phyloP scores from a whole-genome alignment of 495 filamentous ascomycete genomes.

The Tuber aestivum region DNA sequence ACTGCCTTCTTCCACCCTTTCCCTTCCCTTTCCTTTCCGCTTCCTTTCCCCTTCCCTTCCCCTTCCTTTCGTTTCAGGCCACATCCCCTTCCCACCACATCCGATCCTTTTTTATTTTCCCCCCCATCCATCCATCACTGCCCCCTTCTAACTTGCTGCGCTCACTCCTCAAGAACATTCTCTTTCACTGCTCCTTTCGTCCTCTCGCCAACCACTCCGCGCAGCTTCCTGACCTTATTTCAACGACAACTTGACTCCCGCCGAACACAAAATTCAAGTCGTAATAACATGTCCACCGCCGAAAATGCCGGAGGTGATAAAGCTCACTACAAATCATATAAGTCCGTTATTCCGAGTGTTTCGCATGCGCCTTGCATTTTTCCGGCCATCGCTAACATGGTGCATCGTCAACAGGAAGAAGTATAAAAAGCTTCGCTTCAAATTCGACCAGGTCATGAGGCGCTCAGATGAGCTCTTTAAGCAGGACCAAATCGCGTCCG shows the following conservation, averaged over 20 bases:
- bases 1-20: not conserved
- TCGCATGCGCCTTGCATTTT: not conserved
- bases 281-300: constrained; percentile 22
- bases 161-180: not conserved
- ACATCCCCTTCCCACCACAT: not conserved
- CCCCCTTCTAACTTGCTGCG: constrained; percentile 2
- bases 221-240: constrained; percentile 1
- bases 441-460: constrained; percentile 76
- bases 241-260: not conserved
- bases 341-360: constrained; percentile 19
- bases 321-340: constrained; percentile 41
- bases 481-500: constrained; percentile 69
- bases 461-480: constrained; percentile 70
- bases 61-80: not conserved
- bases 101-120: not conserved
- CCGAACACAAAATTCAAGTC: not conserved
- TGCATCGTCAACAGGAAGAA: constrained; percentile 62
- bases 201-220: not conserved
- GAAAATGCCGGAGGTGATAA: constrained; percentile 35
- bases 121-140: not conserved
- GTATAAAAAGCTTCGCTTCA: constrained; percentile 83
- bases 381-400: not conserved
- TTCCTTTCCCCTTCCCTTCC: not conserved
- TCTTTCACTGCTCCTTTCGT: not conserved
- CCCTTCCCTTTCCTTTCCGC: not conserved